Conservation (phyloP, 2,329 filamentous ascomycete species). For the Alternaria solani region DNA sequence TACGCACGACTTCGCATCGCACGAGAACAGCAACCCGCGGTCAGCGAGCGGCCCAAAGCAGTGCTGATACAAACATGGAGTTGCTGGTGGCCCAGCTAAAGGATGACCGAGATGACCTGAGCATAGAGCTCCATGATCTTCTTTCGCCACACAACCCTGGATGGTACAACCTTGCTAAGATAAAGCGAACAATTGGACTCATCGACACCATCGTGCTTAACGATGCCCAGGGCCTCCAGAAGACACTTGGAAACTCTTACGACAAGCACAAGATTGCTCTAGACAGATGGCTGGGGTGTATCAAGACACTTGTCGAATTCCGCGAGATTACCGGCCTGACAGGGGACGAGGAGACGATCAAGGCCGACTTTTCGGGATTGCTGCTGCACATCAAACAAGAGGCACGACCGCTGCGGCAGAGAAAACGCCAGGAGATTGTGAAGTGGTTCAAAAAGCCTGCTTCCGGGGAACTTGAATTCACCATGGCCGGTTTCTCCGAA, state of each 20-base stretch:
- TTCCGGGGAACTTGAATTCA: neutral
- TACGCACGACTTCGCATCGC: neutral
- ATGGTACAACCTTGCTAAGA: neutral
- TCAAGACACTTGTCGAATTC: neutral
- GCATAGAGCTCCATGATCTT: neutral
- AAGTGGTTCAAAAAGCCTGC: neutral
- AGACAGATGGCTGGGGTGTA: conserved; percentile 4
- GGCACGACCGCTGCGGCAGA: neutral
- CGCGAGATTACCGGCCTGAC: neutral
- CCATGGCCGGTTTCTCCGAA: neutral
- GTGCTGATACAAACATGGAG: neutral
- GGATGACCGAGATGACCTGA: neutral
- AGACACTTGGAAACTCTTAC: neutral
- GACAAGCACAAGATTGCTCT: neutral
- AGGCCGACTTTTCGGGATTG: neutral
- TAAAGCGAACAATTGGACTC: neutral
- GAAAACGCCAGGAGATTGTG: neutral
- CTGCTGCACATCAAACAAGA: neutral
- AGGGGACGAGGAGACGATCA: neutral
- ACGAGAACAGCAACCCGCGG: too few relatives aligned
- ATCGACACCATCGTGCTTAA: neutral
- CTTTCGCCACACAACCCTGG: neutral
- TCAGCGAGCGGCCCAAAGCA: neutral
- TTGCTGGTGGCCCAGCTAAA: neutral
- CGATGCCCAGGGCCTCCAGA: neutral